phyloP scores from a whole-genome alignment of 2,329 filamentous ascomycete species.

The Ustulina deusta region DNA sequence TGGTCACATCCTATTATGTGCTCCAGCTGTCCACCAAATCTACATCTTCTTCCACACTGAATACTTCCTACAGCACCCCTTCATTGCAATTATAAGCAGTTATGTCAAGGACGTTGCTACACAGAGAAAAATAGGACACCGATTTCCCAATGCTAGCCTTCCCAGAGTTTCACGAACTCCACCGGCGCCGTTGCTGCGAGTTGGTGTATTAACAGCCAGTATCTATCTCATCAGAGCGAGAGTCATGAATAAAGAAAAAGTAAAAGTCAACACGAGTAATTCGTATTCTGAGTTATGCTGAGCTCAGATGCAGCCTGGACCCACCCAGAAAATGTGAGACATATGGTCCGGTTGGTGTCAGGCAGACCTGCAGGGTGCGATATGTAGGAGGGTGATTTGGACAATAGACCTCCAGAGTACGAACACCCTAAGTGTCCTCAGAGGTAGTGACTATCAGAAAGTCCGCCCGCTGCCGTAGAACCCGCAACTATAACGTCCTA shows the following conservation, averaged over 20 bases:
- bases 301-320: slow-evolving; percentile 39
- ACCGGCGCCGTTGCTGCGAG: slow-evolving; percentile 52
- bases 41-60: slow-evolving; percentile 33
- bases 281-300: slow-evolving; percentile 47
- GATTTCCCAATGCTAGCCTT: slow-evolving; percentile 51
- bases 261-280: slow-evolving; percentile 42
- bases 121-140: slow-evolving; percentile 46
- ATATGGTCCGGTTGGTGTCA: slow-evolving; percentile 18
- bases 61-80: slow-evolving; percentile 11
- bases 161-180: slow-evolving; percentile 45
- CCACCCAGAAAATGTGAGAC: slow-evolving; percentile 30
- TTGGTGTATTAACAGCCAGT: slow-evolving; percentile 52
- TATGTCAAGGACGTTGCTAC: slow-evolving; percentile 45
- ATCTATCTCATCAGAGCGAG: slow-evolving; percentile 53
- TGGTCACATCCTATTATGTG: slow-evolving; percentile 35
- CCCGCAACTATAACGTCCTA: slow-evolving; percentile 35
- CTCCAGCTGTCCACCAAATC: slow-evolving; percentile 40
- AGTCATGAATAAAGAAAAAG: slow-evolving; percentile 51
- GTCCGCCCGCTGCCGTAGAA: background rate
- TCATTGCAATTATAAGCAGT: slow-evolving; percentile 49
- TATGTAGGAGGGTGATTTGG: slow-evolving; percentile 21
- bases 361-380: slow-evolving; percentile 28
- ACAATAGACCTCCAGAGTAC: slow-evolving; percentile 10
- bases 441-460: slow-evolving; percentile 7
- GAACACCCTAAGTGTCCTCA: slow-evolving; percentile 18